Conservation (phyloP, 106 monocot genomes). For the Allium sativum region DNA sequence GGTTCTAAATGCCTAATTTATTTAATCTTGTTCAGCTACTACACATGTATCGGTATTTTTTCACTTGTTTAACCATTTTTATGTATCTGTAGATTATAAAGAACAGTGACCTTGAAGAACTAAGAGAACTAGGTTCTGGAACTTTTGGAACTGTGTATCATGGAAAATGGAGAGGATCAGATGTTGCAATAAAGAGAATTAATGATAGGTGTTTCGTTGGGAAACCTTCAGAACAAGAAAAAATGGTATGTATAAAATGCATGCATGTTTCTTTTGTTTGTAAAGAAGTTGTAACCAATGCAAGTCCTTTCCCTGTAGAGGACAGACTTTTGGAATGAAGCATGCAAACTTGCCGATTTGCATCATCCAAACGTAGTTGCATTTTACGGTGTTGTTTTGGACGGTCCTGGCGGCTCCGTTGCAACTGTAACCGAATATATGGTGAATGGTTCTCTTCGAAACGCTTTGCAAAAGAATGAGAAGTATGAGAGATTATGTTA, state of each 20-base stretch:
- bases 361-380: conserved; percentile 63
- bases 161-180: conserved; percentile 48
- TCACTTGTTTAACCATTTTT: neutral
- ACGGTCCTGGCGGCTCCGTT: conserved; percentile 44
- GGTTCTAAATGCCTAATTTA: neutral
- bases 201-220: conserved; percentile 39
- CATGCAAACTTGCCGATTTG: conserved; percentile 40
- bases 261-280: neutral
- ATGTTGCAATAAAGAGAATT: conserved; percentile 52
- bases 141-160: conserved; percentile 54
- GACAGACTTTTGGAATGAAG: conserved; percentile 58
- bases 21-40: neutral
- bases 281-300: neutral
- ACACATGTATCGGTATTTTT: neutral
- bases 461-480: conserved; percentile 29
- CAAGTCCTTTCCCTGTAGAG: conserved; percentile 8
- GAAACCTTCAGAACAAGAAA: conserved; percentile 36
- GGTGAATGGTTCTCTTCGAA: conserved; percentile 52
- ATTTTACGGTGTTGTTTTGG: conserved; percentile 55
- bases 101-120: conserved; percentile 38
- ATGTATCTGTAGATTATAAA: conserved; percentile 23
- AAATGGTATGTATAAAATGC: conserved; percentile 10
- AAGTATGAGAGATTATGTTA: conserved; percentile 13
- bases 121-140: conserved; percentile 45
- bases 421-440: conserved; percentile 59